Base-by-base conservation (phyloP, 441 rosid genomes). In the Biscutella laevigata region DNA sequence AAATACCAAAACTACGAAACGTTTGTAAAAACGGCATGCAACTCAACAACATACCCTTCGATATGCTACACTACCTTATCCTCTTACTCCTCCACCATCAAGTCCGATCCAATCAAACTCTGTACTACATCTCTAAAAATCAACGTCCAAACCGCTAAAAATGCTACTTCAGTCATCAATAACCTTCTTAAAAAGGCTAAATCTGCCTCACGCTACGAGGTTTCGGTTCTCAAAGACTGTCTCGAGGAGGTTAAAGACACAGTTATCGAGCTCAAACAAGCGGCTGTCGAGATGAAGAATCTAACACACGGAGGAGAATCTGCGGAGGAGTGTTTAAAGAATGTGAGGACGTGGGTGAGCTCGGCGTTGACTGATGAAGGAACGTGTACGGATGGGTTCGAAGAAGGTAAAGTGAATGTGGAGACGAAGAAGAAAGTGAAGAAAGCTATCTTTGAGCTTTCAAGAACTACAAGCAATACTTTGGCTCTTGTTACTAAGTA, bases 301-400 rank as follows among this genome's bases (percentile, higher is more conserved):
- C 22, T 53, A 0, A 51, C 13, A 25, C 43, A 26, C 0, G 60
- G 57, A 28, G 12, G 75, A 20, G 29, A 35, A 5, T 63, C 62
- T 6, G 8, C 67, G 10, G 37, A 24, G 45, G 66, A 64, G 42
- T 74, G 63, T 11, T 26, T 78, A 48, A 66, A 46, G 13, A 72
- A 76, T 21, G 67, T 85, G 33, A 68, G 47, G 67, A 83, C 90
- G 0, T 88, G 82, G 77, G 64, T 77, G 12, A 83, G 92, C 59
- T 71, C 81, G 0, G 88, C 85, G 2, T 48, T 83, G 34, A 85
- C 97, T 0, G 78, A 85, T 34, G 83, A 83, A 46, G 29, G 35
- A 1, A 78, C 90, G 1, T 88, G 97, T 55, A 67, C 76, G 4
- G 97, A 86, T 20, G 95, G 58, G 37, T 59, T 86, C 19, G 80